phyloP scores from a whole-genome alignment of 768 basidiomycete species.

The Suillus occidentalis region DNA sequence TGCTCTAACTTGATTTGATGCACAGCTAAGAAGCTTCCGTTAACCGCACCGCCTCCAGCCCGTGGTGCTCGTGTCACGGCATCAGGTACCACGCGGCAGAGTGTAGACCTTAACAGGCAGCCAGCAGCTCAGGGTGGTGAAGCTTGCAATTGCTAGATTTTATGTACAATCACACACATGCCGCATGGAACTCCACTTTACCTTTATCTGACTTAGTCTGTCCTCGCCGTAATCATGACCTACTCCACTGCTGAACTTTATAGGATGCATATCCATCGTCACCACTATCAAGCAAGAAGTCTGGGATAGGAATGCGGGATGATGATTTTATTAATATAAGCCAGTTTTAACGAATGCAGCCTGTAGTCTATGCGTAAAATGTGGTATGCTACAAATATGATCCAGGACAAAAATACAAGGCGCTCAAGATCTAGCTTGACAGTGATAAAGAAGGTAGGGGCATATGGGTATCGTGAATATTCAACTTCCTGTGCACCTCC shows the following conservation, averaged over 20 bases:
- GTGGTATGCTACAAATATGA: neutral
- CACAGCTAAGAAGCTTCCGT: constrained; percentile 86
- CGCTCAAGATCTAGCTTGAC: neutral
- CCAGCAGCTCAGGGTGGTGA: constrained; percentile 50
- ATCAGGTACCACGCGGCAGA: constrained; percentile 50
- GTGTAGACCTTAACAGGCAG: constrained; percentile 83
- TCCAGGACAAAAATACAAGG: neutral
- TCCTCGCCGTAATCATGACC: constrained; percentile 30
- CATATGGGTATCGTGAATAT: neutral
- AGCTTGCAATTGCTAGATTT: constrained; percentile 70
- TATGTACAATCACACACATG: constrained; percentile 4
- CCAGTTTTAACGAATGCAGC: neutral
- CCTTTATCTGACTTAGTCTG: constrained; percentile 16
- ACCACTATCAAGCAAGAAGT: neutral
- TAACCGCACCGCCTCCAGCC: constrained; percentile 67
- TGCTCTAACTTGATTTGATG: constrained; percentile 6
- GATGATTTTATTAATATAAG: neutral
- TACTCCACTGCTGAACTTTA: constrained; percentile 28
- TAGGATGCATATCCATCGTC: constrained; percentile 15
- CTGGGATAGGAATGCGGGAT: neutral
- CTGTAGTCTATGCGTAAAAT: neutral
- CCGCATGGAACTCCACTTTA: constrained; percentile 3
- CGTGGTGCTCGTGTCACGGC: constrained; percentile 53
- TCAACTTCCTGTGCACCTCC: neutral
- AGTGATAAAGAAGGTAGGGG: neutral